Conservation (phyloP, 2,329 filamentous ascomycete species). For the Venturiaceae sp. region DNA sequence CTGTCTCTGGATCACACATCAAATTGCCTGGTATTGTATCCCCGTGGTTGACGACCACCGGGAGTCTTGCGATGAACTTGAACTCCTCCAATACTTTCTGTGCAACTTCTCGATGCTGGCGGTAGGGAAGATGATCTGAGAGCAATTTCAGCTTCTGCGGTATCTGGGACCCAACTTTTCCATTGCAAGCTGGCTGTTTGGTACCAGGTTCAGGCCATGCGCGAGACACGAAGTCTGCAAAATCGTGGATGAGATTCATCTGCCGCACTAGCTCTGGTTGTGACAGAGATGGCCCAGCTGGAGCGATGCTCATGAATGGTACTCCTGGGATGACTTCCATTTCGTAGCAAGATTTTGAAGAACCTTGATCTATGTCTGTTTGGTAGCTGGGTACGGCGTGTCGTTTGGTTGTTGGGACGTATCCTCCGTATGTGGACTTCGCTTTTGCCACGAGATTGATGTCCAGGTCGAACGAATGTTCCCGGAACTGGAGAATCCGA, state of each 20-base stretch:
- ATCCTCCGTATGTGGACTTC: conserved; percentile 13
- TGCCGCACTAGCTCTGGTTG: conserved; percentile 10
- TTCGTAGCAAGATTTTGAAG: conserved; percentile 16
- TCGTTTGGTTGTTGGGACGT: conserved; percentile 14
- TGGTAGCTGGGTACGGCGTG: conserved; percentile 7
- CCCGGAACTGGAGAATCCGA: conserved; percentile 11
- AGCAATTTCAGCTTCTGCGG: conserved; percentile 18
- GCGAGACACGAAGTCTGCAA: conserved; percentile 19
- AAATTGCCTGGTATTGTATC: conserved; percentile 51
- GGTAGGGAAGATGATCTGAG: conserved; percentile 16
- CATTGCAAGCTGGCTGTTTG: conserved; percentile 9
- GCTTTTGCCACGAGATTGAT: conserved; percentile 16
- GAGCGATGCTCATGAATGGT: conserved; percentile 14
- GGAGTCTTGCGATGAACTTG: conserved; percentile 39
- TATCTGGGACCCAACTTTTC: conserved; percentile 20
- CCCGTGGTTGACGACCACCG: conserved; percentile 51
- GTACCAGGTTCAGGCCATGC: conserved; percentile 13
- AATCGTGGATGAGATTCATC: conserved; percentile 16
- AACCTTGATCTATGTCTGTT: conserved; percentile 7
- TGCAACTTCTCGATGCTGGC: conserved; percentile 15
- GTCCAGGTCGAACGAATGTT: conserved; percentile 7
- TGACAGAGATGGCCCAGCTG: conserved; percentile 6
- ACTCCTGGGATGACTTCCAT: conserved; percentile 18
- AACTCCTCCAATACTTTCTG: conserved; percentile 9
- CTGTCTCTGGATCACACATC: conserved; percentile 36